These are phyloP conservation scores for Arthrobotrys entomopaga DNA, from an alignment of 2,329 filamentous ascomycete genomes.

Conservation along the genomic window DNA sequence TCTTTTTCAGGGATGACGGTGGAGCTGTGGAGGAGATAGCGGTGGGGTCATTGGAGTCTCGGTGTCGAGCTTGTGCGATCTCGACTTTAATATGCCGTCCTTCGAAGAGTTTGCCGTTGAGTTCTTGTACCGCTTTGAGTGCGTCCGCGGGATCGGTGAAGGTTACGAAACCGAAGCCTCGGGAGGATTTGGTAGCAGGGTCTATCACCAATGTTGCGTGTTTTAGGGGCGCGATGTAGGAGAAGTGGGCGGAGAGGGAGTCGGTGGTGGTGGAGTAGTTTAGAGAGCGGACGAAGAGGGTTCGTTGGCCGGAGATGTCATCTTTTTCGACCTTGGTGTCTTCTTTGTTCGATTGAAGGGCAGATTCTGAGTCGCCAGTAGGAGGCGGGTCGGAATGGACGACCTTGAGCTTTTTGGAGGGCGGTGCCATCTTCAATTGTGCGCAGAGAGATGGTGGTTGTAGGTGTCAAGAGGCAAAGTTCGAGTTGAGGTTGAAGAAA, in stretches of 20 bases:
- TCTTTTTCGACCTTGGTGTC: conserved; percentile 13
- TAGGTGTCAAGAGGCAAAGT: neutral
- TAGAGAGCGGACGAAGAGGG: conserved; percentile 90
- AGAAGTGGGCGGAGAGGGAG: conserved; percentile 86
- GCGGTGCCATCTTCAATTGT: conserved; percentile 32
- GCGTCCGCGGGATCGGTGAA: conserved; percentile 95
- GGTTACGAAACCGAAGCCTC: conserved; percentile 96
- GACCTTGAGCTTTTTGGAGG: conserved; percentile 48
- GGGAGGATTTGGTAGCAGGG: conserved; percentile 82
- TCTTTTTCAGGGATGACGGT: conserved; percentile 20
- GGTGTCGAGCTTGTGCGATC: conserved; percentile 83
- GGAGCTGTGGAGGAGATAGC: conserved; percentile 44
- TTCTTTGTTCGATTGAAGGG: conserved; percentile 15
- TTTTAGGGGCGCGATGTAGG: conserved; percentile 91
- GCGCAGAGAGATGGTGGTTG: neutral
- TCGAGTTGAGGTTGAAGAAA: conserved; percentile 1
- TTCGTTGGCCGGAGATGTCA: conserved; percentile 65
- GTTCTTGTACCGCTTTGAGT: conserved; percentile 78
- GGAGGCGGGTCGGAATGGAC: conserved; percentile 22
- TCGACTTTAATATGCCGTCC: conserved; percentile 87
- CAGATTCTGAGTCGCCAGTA: conserved; percentile 7
- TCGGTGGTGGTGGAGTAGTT: conserved; percentile 82
- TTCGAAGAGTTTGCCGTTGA: conserved; percentile 80
- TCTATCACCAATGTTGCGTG: conserved; percentile 94
- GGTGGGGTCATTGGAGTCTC: conserved; percentile 66